Evolutionary conservation across 176 grass and related monocot genomes (phyloP), one percentile per base, ranked within the genome.

Genomic region (Cenchrus purpureus): DNA sequence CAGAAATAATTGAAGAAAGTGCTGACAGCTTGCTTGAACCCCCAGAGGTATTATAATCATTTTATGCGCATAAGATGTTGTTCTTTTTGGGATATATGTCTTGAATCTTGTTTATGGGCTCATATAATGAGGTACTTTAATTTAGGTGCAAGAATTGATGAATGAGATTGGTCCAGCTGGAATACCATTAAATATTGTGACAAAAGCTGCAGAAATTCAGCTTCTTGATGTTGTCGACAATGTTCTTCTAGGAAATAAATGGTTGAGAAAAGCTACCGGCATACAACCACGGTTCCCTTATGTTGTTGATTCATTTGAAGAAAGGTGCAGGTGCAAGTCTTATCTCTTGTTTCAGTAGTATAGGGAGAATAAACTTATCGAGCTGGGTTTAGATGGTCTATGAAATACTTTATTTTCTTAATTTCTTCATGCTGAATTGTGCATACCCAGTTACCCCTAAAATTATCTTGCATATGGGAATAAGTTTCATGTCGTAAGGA

Each of bases 271-370:
- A 92, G 93, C 95, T 72, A 88, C 85, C 43, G 91, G 92, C 13
- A 91, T 98, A 86, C 93, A 98, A 79, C 96, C 93, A 45, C 92
- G 82, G 72, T 94, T 98, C 69, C 96, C 91, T 63, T 98, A 95
- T 73, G 44, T 95, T 56, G 96, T 98, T 46, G 96, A 98, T 52
- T 94, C 93, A 86, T 98, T 98, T 93, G 96, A 98, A 94, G 93
- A 98, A 86, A 95, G 93, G 91, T 95, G 8, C 84, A 83, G 54
- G 20, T 58, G 15, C 70, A 73, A 76, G 29, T 32, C 34, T 82
- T 78, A 56, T 83, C 54, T 66, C 28, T 52, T 66, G 4, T 83
- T 25, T 79, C 10, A 40, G 58, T 85, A 56, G 70, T 53, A 60
- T 74, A 51, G 49, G 40, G 13, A 67, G 14, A 67, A 63, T 83